These are phyloP conservation scores for Carex parvula DNA, from an alignment of 176 grass and related monocot genomes.

Conservation along the genomic window DNA sequence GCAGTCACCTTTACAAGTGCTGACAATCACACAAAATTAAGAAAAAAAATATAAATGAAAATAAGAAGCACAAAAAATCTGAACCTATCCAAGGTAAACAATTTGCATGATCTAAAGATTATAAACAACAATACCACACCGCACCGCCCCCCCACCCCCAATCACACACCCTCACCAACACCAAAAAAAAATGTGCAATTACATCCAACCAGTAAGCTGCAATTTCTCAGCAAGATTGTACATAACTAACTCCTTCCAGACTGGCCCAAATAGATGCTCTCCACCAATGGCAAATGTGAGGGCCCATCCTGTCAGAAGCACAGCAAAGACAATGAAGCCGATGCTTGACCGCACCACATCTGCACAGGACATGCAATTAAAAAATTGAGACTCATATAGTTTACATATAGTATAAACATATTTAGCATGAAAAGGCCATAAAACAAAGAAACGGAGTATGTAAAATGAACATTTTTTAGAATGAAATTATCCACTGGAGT, in stretches of 20 bases:
- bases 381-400: not conserved
- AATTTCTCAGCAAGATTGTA: constrained; percentile 82
- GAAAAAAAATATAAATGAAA: not conserved
- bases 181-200: constrained; percentile 29
- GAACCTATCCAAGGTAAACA: not conserved
- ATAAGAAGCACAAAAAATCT: not conserved
- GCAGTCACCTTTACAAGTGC: not conserved
- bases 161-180: too few species aligned
- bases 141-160: too few species aligned
- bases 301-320: constrained; percentile 68
- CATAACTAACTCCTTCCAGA: constrained; percentile 85
- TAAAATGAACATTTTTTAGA: not conserved
- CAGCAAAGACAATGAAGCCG: constrained; percentile 55
- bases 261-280: constrained; percentile 59
- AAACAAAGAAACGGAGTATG: not conserved
- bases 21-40: not conserved
- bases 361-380: constrained; percentile 26
- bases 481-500: not conserved
- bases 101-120: not conserved
- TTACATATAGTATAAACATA: not conserved
- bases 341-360: constrained; percentile 71
- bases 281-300: constrained; percentile 71
- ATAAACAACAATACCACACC: too few species aligned
- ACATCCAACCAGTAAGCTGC: constrained; percentile 67
- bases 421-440: not conserved